phyloP scores from a whole-genome alignment of 1,139 yeast genomes.

The Geotrichum candidum region DNA sequence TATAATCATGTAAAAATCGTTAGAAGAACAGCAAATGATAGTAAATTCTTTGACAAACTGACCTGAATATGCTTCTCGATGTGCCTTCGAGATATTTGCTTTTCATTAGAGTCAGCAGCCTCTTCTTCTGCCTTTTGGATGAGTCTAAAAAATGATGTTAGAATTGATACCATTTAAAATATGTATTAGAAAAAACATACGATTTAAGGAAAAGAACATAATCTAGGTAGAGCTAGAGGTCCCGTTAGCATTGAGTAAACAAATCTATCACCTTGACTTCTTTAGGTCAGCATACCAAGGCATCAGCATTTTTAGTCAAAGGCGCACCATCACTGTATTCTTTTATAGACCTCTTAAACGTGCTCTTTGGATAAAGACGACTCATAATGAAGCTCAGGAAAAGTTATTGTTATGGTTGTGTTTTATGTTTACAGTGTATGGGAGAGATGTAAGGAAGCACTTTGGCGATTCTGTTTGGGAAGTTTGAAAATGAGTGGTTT shows the following conservation, averaged over 20 bases:
- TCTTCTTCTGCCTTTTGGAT: constrained; percentile 10
- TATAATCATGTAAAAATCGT: neutral
- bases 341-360: constrained; percentile 6
- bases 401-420: neutral
- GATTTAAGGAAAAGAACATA: constrained; percentile 12
- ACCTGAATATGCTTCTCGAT: constrained; percentile 9
- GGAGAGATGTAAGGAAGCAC: no score
- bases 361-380: constrained; percentile 8
- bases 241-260: neutral
- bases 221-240: constrained; percentile 8
- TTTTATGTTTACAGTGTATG: no score
- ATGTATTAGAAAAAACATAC: neutral
- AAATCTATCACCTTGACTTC: neutral
- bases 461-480: no score
- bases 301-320: constrained; percentile 11
- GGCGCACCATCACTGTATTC: constrained; percentile 11
- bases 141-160: constrained; percentile 1
- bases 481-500: neutral
- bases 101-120: constrained; percentile 6
- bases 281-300: constrained; percentile 2
- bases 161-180: neutral
- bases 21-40: neutral
- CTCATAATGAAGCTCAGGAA: neutral
- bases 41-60: neutral
- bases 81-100: constrained; percentile 10